Evolutionary conservation across 2,329 filamentous ascomycete genomes (phyloP).

Genomic region (Peltaster fructicola): DNA sequence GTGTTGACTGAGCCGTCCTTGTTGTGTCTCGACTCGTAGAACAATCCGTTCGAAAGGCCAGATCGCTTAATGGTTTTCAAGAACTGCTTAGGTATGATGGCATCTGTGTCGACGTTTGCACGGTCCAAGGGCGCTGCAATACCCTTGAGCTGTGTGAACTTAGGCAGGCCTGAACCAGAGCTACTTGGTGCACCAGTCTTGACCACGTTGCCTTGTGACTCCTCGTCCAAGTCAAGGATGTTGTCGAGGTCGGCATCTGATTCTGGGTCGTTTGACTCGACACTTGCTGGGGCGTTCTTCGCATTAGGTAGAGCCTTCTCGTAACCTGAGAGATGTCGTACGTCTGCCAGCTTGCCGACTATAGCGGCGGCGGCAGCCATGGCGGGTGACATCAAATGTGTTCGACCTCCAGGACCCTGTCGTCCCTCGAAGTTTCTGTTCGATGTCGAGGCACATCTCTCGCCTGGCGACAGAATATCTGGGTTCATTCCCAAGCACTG

Average conservation of each 20-base stretch:
- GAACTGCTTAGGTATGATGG: constrained; percentile 98
- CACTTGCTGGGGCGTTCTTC: constrained; percentile 36
- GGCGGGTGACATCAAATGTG: constrained; percentile 89
- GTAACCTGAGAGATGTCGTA: constrained; percentile 54
- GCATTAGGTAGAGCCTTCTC: constrained; percentile 24
- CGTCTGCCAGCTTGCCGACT: constrained; percentile 78
- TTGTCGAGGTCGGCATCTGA: constrained; percentile 47
- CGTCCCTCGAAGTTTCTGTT: constrained; percentile 97
- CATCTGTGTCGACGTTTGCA: constrained; percentile 93
- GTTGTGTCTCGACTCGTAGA: constrained; percentile 68
- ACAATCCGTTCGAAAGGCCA: constrained; percentile 73
- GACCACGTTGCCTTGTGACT: constrained; percentile 47
- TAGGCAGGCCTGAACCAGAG: constrained; percentile 49
- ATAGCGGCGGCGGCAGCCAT: constrained; percentile 91
- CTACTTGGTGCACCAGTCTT: constrained; percentile 29
- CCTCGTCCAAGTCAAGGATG: constrained; percentile 48
- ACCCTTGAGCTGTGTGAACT: constrained; percentile 70
- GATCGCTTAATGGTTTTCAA: constrained; percentile 98
- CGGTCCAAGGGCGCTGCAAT: constrained; percentile 75
- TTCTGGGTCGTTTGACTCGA: constrained; percentile 40
- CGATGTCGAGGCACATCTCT: constrained; percentile 87
- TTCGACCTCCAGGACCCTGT: constrained; percentile 79
- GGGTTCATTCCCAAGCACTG: constrained; percentile 99
- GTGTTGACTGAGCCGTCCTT: constrained; percentile 51
- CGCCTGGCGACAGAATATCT: constrained; percentile 79